phyloP scores from a whole-genome alignment of 805 yeast species.

The Candida stauntonica region DNA sequence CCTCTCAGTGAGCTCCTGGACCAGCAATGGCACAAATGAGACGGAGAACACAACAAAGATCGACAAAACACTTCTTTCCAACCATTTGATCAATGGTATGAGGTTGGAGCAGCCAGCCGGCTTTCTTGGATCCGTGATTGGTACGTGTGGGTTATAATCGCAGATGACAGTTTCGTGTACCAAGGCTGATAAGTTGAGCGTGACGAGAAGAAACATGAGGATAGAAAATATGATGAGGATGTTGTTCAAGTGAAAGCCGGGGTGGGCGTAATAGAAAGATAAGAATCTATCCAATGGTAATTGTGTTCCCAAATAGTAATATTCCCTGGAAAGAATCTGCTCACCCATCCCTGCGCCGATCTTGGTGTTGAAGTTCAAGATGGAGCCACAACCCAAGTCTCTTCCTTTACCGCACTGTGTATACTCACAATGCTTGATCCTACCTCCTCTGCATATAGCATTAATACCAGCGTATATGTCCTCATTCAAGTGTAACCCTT shows the following conservation, averaged over 20 bases:
- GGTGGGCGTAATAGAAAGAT: conserved; percentile 80
- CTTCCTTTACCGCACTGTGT: conserved; percentile 85
- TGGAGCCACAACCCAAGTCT: conserved; percentile 80
- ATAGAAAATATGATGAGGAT: conserved; percentile 68
- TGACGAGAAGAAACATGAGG: conserved; percentile 53
- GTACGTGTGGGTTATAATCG: conserved; percentile 51
- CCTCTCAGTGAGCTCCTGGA: conserved; percentile 73
- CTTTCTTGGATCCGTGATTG: conserved; percentile 54
- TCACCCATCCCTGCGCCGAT: conserved; percentile 93
- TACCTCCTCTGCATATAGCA: conserved; percentile 74
- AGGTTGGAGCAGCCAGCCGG: conserved; percentile 73
- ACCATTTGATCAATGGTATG: conserved; percentile 69
- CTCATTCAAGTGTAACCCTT: conserved; percentile 77
- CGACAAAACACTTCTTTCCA: conserved; percentile 66
- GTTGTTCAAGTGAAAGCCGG: conserved; percentile 81
- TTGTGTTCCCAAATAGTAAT: conserved; percentile 72
- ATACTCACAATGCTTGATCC: conserved; percentile 76
- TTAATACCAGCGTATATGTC: conserved; percentile 87
- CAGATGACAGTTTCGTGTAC: conserved; percentile 60
- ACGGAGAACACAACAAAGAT: conserved; percentile 71
- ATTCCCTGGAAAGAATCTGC: conserved; percentile 78
- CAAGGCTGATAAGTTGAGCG: conserved; percentile 59
- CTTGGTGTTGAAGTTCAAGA: conserved; percentile 75
- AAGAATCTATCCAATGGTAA: conserved; percentile 73
- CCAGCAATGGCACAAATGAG: conserved; percentile 69